phyloP scores from a whole-genome alignment of 495 filamentous ascomycete species.

The Pseudevernia furfuracea region DNA sequence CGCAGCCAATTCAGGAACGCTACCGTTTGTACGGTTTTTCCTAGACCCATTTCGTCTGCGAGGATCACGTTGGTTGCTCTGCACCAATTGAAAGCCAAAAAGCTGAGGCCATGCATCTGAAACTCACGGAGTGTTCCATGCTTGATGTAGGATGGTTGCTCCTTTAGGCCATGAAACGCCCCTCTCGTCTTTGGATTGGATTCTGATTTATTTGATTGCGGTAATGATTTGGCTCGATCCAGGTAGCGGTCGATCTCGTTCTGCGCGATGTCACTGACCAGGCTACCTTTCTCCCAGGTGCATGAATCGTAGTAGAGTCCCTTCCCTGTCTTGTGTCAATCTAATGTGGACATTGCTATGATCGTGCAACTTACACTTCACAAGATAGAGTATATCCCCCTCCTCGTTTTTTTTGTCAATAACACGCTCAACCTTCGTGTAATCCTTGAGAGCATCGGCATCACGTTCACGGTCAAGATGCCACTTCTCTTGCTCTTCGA shows the following conservation, averaged over 20 bases:
- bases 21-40: slow-evolving; percentile 97
- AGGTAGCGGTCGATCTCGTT: slow-evolving; percentile 84
- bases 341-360: slow-evolving; percentile 9
- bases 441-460: slow-evolving; percentile 73
- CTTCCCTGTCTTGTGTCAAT: slow-evolving; percentile 44
- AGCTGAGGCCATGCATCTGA: slow-evolving; percentile 89
- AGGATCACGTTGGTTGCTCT: slow-evolving; percentile 87
- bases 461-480: slow-evolving; percentile 81
- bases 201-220: slow-evolving; percentile 67
- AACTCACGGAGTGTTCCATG: slow-evolving; percentile 85
- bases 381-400: slow-evolving; percentile 65
- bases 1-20: slow-evolving; percentile 96
- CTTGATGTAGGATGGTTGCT: slow-evolving; percentile 78
- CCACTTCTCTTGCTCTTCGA: slow-evolving; percentile 86
- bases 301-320: slow-evolving; percentile 81
- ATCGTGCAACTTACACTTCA: slow-evolving; percentile 63
- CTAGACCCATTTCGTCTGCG: slow-evolving; percentile 96
- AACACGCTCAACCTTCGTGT: slow-evolving; percentile 84
- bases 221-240: slow-evolving; percentile 66
- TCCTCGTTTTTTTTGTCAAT: slow-evolving; percentile 74
- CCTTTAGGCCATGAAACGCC: slow-evolving; percentile 60
- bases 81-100: slow-evolving; percentile 90
- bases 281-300: slow-evolving; percentile 81
- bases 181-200: slow-evolving; percentile 64
- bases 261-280: slow-evolving; percentile 71